A percentile compares a stretch with the other conserved stretches of the same genome.
Conservation (phyloP, 164 flowering plant species). For the Kalanchoe fedtschenkoi region DNA sequence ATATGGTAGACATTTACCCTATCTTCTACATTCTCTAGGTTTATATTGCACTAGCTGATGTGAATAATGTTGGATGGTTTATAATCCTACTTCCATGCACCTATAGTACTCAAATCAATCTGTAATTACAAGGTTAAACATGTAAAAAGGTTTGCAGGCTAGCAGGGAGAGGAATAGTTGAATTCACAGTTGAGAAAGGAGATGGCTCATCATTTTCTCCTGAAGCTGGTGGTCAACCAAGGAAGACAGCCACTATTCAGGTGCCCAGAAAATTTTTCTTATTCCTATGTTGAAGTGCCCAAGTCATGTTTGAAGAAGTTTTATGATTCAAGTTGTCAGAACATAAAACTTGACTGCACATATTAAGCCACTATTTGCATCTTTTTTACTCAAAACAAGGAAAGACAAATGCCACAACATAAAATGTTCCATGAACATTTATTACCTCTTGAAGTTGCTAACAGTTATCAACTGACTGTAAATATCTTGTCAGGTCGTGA, state of each 20-base stretch:
- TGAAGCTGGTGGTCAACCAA: conserved; percentile 63
- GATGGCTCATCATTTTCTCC: conserved; percentile 78
- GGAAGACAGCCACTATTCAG: conserved; percentile 63
- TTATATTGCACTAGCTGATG: neutral
- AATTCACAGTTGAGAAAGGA: conserved; percentile 68
- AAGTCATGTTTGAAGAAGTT: too few species aligned
- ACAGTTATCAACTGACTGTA: conserved; percentile 4
- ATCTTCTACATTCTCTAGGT: neutral
- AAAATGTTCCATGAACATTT: neutral
- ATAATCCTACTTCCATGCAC: neutral
- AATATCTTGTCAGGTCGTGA: conserved; percentile 42
- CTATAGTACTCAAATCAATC: neutral
- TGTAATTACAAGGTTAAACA: neutral
- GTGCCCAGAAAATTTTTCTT: conserved; percentile 20
- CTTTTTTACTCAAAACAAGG: too few species aligned
- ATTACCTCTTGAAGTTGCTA: neutral
- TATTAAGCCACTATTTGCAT: too few species aligned
- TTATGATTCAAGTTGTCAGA: too few species aligned
- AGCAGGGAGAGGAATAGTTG: conserved; percentile 74
- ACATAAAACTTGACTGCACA: too few species aligned
- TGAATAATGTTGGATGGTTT: neutral
- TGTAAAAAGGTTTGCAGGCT: conserved; percentile 34
- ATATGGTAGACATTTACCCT: too few species aligned
- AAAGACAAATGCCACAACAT: too few species aligned
- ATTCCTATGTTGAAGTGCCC: too few species aligned